Base-by-base conservation (phyloP, 805 yeast species). In the Candida jianshihensis region DNA sequence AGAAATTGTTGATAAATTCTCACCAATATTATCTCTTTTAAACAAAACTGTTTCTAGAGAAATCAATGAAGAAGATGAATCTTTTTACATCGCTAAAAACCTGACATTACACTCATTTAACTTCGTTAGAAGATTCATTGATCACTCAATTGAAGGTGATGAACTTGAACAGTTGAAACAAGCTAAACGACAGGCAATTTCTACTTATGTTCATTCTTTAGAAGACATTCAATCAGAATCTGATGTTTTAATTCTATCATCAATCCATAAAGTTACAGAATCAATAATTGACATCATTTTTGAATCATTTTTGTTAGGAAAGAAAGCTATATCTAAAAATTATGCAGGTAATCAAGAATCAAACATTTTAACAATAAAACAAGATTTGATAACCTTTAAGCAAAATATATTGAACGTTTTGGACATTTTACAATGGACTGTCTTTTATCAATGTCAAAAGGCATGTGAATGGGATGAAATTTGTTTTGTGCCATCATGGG, bases 401-500 rank as follows among this genome's bases (percentile, higher is more conserved):
- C 10, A 19, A 37, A 21, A 14, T 45, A 39, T 30, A 25, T 37
- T 5, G 24, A 30, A 1, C 45, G n/a, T 70, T 12, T 32, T 69
- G 3, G 34, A 49, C 1, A 24, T 39, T 1, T 45, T 70, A 36
- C 52, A 59, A 31, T 75, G 77, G 77, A 38, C 70, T 6, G 46
- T 60, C 1, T 63, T 61, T 39, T 68, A 65, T 38, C 43, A 57
- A 30, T 75, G 81, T 49, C 45, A 61, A 0, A 35, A 48, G 3
- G 52, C 47, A 4, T 75, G 82, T 51, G 57, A 45, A 0, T 53
- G 57, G 55, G 67, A 71, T 44, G 76, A 72, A 43, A 48, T 73
- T 3, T 77, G 82, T 43, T 74, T 63, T 37, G 65, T 73, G 13
- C 81, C 81, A 2, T 68, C 78, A 0, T 75, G 81, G 81, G 82